A percentile compares a stretch with the other conserved stretches of the same genome.
Conservation (phyloP, 2,329 filamentous ascomycete genomes). For the Ophiocordyceps camponoti-floridani region DNA sequence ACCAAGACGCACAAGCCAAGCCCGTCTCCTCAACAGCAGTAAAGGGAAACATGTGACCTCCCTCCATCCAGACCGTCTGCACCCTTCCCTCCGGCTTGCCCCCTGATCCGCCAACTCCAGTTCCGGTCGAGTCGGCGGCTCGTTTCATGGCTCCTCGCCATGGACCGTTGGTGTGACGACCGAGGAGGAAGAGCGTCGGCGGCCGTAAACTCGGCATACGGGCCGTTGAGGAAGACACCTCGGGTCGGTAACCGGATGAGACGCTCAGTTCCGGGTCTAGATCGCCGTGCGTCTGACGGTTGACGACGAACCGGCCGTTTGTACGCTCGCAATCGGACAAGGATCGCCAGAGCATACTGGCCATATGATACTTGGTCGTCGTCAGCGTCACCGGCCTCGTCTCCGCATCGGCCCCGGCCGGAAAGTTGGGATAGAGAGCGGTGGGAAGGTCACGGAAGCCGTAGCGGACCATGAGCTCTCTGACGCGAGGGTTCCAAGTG, state of each 20-base stretch:
- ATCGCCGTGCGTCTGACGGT: neutral
- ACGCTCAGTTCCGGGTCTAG: neutral
- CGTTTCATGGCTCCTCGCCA: neutral
- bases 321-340: neutral
- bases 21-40: neutral
- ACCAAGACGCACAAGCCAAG: neutral
- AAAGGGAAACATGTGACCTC: neutral
- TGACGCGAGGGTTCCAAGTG: conserved; percentile 52
- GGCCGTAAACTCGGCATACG: neutral
- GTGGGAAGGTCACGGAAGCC: conserved; percentile 46
- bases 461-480: conserved; percentile 39
- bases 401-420: neutral
- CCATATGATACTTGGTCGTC: conserved; percentile 49
- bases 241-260: neutral
- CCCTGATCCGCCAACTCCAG: neutral
- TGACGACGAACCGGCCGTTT: neutral
- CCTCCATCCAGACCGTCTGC: neutral
- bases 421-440: conserved; percentile 6
- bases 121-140: neutral
- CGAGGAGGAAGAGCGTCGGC: neutral
- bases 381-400: conserved; percentile 42
- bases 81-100: neutral
- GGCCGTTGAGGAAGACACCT: neutral
- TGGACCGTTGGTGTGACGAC: neutral
- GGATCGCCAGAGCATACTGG: neutral